These are phyloP conservation scores for Nothopassalora personata DNA, from an alignment of 2,329 filamentous ascomycete species.

Conservation along the genomic window DNA sequence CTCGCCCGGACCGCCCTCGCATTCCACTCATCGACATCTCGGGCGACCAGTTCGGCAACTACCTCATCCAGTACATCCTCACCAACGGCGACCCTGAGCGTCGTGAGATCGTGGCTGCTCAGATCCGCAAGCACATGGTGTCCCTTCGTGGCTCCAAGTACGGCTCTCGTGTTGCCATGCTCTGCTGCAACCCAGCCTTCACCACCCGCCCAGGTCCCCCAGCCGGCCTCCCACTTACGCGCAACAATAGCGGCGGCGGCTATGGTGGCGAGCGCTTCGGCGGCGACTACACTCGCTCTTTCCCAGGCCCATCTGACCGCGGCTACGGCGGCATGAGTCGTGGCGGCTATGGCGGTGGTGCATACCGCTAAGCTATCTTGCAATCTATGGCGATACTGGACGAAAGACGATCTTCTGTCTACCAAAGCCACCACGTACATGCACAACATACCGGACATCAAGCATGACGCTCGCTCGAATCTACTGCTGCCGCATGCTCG, in stretches of 20 bases:
- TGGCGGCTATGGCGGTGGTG: conserved; percentile 15
- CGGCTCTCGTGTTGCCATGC: conserved; percentile 95
- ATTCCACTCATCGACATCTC: conserved; percentile 98
- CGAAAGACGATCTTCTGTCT: conserved; percentile 9
- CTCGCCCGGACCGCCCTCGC: conserved; percentile 80
- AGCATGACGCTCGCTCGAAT: conserved; percentile 17
- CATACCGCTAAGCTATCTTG: conserved; percentile 23
- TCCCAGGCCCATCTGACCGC: conserved; percentile 5
- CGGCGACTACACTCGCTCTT: conserved; percentile 16
- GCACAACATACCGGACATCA: conserved; percentile 2
- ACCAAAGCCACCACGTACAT: conserved; percentile 3
- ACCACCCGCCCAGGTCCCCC: conserved; percentile 84
- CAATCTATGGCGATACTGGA: conserved; percentile 8
- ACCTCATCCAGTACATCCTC: conserved; percentile 94
- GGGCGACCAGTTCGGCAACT: conserved; percentile 80
- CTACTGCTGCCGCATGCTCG: conserved; percentile 19
- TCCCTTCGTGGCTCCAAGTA: conserved; percentile 97
- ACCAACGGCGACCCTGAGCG: conserved; percentile 83
- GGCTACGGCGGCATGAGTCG: conserved; percentile 15
- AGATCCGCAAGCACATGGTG: conserved; percentile 98
- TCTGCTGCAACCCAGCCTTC: conserved; percentile 91
- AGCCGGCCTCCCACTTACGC: conserved; percentile 47
- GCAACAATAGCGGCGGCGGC: conserved; percentile 18
- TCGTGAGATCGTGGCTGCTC: conserved; percentile 83
- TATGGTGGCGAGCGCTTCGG: conserved; percentile 19